Percentiles rank a stretch among this genome's conserved stretches.
phyloP scores from a whole-genome alignment of 306 rosid species.

The Medicago arabica region DNA sequence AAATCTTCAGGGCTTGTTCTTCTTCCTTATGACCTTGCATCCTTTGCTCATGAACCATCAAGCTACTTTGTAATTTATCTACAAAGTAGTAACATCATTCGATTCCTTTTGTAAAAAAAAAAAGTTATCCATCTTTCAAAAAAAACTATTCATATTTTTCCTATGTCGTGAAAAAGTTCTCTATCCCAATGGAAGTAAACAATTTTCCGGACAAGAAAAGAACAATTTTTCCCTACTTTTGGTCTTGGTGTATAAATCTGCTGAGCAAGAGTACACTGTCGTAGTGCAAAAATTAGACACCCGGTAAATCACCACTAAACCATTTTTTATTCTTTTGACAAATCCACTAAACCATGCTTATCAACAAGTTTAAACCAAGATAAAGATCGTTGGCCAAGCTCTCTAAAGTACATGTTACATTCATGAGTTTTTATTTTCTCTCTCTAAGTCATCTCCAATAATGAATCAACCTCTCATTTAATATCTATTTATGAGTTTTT shows the following conservation, averaged over 20 bases:
- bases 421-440: neutral
- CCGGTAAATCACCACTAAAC: too few species aligned
- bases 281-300: slow-evolving; percentile 10
- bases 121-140: too few species aligned
- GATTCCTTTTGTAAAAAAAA: too few species aligned
- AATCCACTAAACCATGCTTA: slow-evolving; percentile 37
- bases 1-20: too few species aligned
- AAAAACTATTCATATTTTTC: too few species aligned
- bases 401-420: neutral
- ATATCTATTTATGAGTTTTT: slow-evolving; percentile 14
- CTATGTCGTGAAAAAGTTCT: neutral
- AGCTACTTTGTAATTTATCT: too few species aligned
- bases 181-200: neutral
- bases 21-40: too few species aligned
- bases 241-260: slow-evolving; percentile 27
- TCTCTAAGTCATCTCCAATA: neutral
- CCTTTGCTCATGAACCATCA: too few species aligned
- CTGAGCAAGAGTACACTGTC: slow-evolving; percentile 13
- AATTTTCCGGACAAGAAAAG: too few species aligned
- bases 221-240: neutral
- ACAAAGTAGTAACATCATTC: too few species aligned
- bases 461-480: slow-evolving; percentile 15
- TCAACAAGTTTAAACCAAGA: slow-evolving; percentile 8
- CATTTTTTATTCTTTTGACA: too few species aligned
- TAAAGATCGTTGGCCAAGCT: neutral